Evolutionary conservation across 805 yeast genomes (phyloP).

Genomic region (Monosporozyma aquatica): DNA sequence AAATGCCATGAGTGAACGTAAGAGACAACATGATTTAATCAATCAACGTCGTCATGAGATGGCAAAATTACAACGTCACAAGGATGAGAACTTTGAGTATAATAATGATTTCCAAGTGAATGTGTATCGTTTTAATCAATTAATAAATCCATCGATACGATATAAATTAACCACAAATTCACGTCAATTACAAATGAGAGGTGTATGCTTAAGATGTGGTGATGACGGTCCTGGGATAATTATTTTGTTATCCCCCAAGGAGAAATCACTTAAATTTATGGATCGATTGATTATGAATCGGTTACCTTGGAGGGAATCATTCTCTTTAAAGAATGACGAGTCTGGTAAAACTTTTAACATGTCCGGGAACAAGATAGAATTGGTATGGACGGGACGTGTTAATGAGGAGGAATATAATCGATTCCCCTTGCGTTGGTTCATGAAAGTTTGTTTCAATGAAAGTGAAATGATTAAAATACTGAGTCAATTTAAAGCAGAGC

Average conservation of each 20-base stretch:
- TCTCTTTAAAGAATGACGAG: conserved; percentile 20
- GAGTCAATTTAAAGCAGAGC: conserved; percentile 43
- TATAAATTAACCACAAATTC: conserved; percentile 78
- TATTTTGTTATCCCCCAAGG: conserved; percentile 62
- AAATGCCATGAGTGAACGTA: conserved; percentile 57
- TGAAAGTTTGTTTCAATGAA: conserved; percentile 43
- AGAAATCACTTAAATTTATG: conserved; percentile 50
- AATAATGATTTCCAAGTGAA: conserved; percentile 22
- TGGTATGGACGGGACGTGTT: conserved; percentile 61
- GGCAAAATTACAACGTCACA: too few relatives aligned
- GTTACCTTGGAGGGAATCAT: conserved; percentile 60
- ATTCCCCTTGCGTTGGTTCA: conserved; percentile 59
- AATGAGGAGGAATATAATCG: conserved; percentile 21
- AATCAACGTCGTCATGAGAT: conserved; percentile 49
- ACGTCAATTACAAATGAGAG: conserved; percentile 56
- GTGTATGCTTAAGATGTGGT: conserved; percentile 44
- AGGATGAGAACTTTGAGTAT: background rate
- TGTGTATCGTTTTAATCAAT: conserved; percentile 47
- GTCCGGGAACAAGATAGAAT: conserved; percentile 25
- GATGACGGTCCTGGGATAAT: conserved; percentile 44
- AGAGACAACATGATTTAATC: conserved; percentile 43
- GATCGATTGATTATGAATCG: conserved; percentile 51
- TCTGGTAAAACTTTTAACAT: conserved; percentile 4
- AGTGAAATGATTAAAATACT: conserved; percentile 44
- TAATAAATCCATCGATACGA: conserved; percentile 56